Base-by-base conservation (phyloP, 176 grass and related monocot species). In the Echinochloa phyllopogon region DNA sequence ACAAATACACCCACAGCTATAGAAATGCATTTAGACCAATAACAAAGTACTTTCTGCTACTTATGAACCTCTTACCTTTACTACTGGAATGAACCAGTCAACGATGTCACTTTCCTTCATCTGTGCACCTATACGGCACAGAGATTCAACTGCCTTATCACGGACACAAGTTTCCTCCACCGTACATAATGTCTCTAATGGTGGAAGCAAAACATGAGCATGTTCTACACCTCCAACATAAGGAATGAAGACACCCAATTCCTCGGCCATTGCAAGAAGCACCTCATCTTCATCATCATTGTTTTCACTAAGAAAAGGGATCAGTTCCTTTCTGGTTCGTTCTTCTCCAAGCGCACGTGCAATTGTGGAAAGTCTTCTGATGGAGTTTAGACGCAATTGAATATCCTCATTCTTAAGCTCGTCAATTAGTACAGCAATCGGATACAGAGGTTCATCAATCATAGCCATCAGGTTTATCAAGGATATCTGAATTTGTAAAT, bases 391-490 rank as follows among this genome's bases (percentile, higher is more conserved):
- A 15, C 90, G 90, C 64, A 92, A 79, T 49, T 95, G 94, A 81
- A 95, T 95, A n/a, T 95, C 94, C 80, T 95, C 94, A 85, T 95
- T 95, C 55, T 95, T 95, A 59, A 95, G 65, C 77, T 95, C 94
- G 14, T 95, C 94, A 69, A 95, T 95, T 76, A 93, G 72, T 62
- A 93, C 76, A 27, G 88, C 91, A 60, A 93, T 92, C 75, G 90
- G 94, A 68, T 92, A 95, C 62, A 95, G 71, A 40, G 94, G 90
- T 27, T 92, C 94, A 23, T 95, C 90, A 2, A 84, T 83, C 80
- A 84, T 90, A 62, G 94, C 94, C 94, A 95, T 95, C 13, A 29
- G 27, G 53, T 61, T 38, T 62, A 25, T 25, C 67, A 16, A 48
- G 39, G 21, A 48, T 72, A 72, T 20, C 68, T 83, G 13, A 3